A percentile compares a stretch with the other conserved stretches of the same genome.
These are phyloP conservation scores for Avena insularis DNA, from an alignment of 176 grass and related monocot species.

Conservation along the genomic window DNA sequence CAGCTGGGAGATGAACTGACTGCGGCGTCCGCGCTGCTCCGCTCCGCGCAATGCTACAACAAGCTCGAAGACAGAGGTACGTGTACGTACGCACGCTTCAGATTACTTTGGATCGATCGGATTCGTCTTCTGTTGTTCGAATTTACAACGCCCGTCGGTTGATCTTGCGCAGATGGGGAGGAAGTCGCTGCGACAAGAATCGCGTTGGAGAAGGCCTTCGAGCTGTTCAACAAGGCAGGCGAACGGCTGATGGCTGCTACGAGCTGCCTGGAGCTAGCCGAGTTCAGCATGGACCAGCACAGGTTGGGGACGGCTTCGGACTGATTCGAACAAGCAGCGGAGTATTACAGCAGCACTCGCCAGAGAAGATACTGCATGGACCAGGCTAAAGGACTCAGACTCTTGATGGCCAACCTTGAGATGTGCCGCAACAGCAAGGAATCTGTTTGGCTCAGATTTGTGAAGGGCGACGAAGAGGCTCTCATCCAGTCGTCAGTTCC, in stretches of 20 bases:
- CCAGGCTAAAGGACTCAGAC: no score
- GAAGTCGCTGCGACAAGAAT: neutral
- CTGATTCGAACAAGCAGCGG: neutral
- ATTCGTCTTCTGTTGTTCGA: no score
- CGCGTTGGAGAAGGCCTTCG: neutral
- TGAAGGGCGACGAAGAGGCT: neutral
- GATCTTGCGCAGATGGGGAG: neutral
- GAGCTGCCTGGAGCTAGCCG: no score
- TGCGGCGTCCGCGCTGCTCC: neutral
- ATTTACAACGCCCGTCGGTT: neutral
- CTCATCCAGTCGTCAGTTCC: no score
- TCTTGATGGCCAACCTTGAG: neutral
- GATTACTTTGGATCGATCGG: no score
- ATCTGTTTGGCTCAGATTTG: neutral
- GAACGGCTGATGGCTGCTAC: neutral
- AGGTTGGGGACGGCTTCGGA: neutral
- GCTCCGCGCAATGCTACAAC: neutral
- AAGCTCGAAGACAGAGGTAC: neutral
- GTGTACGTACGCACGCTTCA: no score
- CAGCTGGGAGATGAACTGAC: neutral
- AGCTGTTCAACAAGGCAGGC: neutral
- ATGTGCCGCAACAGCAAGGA: neutral
- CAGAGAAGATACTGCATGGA: neutral
- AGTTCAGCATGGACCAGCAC: no score
- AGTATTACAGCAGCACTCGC: neutral